Percentiles rank a stretch among this genome's conserved stretches.
Evolutionary conservation across 2,329 filamentous ascomycete species (phyloP).

Genomic region (Basipetospora chlamydospora): DNA sequence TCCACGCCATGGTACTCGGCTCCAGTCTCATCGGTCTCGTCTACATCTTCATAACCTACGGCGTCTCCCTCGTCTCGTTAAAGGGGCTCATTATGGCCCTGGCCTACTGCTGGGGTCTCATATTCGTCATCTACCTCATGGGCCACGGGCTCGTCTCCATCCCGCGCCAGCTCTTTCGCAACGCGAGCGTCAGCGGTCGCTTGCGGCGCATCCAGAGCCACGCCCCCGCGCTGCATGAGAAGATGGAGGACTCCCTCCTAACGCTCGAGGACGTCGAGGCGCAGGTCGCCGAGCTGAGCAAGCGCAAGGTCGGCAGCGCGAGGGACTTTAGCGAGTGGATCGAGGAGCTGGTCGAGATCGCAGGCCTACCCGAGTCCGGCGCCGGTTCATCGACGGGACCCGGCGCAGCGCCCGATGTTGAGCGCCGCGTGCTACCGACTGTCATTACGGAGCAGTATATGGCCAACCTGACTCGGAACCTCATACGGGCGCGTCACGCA

Average conservation of each 20-base stretch:
- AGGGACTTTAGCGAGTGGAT: constrained; percentile 82
- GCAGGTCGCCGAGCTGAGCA: constrained; percentile 65
- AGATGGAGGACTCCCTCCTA: constrained; percentile 69
- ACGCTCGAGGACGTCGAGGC: constrained; percentile 68
- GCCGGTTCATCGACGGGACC: constrained; percentile 24
- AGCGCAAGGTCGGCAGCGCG: constrained; percentile 66
- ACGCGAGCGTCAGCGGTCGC: constrained; percentile 60
- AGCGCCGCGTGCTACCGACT: constrained; percentile 45
- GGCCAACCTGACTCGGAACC: constrained; percentile 70
- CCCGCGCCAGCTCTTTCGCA: constrained; percentile 64
- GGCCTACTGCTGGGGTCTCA: constrained; percentile 84
- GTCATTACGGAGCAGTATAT: constrained; percentile 89
- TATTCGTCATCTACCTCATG: constrained; percentile 93
- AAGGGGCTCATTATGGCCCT: constrained; percentile 85
- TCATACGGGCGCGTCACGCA: constrained; percentile 70
- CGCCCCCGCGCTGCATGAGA: constrained; percentile 73
- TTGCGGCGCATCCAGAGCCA: constrained; percentile 62
- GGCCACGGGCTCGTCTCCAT: constrained; percentile 90
- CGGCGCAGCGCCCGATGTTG: constrained; percentile 21
- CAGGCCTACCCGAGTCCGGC: constrained; percentile 45
- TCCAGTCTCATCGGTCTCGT: constrained; percentile 57
- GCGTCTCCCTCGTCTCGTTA: constrained; percentile 55
- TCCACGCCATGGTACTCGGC: constrained; percentile 67
- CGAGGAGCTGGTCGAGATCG: constrained; percentile 74
- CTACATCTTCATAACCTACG: constrained; percentile 71